These are phyloP conservation scores for Colletotrichum karsti DNA, from an alignment of 2,329 filamentous ascomycete species.

Conservation along the genomic window DNA sequence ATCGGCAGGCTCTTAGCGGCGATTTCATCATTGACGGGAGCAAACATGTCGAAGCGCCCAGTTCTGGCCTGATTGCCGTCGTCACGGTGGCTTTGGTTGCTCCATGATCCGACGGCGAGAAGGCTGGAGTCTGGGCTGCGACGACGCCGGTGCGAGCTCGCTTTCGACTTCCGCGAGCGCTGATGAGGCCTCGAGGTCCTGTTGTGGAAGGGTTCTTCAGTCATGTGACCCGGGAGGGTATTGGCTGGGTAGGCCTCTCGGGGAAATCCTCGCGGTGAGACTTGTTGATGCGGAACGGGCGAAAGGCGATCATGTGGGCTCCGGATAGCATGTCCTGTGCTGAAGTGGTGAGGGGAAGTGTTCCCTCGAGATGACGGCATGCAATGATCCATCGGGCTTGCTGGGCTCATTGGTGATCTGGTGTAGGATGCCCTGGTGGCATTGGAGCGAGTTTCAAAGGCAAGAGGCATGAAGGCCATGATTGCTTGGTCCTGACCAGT, in stretches of 20 bases:
- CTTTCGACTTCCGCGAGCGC: neutral
- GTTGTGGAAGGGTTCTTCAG: neutral
- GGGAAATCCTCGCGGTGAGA: neutral
- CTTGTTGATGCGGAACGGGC: neutral
- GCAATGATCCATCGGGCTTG: neutral
- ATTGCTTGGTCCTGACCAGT: neutral
- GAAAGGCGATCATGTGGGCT: neutral
- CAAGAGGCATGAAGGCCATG: slow-evolving; percentile 5
- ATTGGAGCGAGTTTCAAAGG: neutral
- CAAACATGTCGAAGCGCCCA: neutral
- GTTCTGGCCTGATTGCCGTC: neutral
- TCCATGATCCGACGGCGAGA: slow-evolving; percentile 21
- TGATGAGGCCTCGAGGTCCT: neutral
- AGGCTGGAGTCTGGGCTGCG: neutral
- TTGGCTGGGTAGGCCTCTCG: neutral
- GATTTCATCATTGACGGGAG: neutral
- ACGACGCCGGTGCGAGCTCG: neutral
- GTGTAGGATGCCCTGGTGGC: neutral
- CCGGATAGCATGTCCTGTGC: neutral
- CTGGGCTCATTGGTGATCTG: neutral
- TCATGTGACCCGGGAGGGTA: neutral
- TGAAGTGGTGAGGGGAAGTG: neutral
- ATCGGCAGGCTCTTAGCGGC: neutral
- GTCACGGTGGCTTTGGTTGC: neutral
- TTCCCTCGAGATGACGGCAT: neutral